Evolutionary conservation across 179 eudicot genomes (phyloP).

Genomic region (Beta corolliflora): DNA sequence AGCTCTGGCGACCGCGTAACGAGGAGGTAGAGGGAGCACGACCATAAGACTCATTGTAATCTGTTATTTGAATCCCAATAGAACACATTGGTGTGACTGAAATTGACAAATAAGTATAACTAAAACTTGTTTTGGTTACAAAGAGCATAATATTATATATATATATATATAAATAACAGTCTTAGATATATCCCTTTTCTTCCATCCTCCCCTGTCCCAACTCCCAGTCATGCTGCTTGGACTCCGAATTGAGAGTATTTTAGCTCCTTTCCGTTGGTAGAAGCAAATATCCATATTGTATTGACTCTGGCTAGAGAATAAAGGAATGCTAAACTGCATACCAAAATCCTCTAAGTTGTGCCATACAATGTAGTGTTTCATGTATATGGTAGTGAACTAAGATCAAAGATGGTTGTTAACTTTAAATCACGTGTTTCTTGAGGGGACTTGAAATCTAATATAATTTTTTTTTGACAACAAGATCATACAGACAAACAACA

Average conservation of each 20-base stretch:
- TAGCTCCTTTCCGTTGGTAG: not conserved
- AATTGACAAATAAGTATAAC: too few species aligned
- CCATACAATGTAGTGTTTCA: not conserved
- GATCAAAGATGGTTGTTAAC: not conserved
- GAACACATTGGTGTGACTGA: too few species aligned
- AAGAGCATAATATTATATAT: too few species aligned
- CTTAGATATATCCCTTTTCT: not conserved
- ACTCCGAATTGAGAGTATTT: not conserved
- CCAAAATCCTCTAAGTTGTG: not conserved
- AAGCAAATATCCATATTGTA: not conserved
- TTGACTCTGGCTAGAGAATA: not conserved
- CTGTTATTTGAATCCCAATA: too few species aligned
- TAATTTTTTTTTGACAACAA: too few species aligned
- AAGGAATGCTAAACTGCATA: not conserved
- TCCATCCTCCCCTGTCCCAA: not conserved
- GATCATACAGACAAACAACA: too few species aligned
- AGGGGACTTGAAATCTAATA: not conserved
- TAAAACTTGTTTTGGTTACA: too few species aligned
- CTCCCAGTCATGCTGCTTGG: not conserved
- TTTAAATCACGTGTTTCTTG: not conserved
- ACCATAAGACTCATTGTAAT: too few species aligned
- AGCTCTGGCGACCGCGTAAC: too few species aligned
- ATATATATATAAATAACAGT: not conserved
- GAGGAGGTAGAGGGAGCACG: too few species aligned
- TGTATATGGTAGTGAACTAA: not conserved